phyloP scores from a whole-genome alignment of 2,329 filamentous ascomycete genomes.

The Ophioceras dolichostomum region DNA sequence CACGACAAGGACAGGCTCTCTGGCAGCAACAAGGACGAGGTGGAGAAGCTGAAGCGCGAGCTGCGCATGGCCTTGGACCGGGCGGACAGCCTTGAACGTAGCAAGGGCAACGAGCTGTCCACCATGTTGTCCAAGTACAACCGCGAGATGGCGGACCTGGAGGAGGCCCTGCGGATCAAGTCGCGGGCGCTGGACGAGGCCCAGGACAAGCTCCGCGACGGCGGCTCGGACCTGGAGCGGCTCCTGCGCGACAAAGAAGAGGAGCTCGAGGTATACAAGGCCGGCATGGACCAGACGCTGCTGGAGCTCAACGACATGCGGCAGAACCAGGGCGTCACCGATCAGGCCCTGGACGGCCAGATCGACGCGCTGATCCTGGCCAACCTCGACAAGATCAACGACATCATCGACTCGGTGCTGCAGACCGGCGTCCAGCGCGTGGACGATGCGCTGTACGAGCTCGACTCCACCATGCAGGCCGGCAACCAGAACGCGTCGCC shows the following conservation, averaged over 20 bases:
- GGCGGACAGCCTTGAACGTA: conserved; percentile 81
- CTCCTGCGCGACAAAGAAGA: conserved; percentile 89
- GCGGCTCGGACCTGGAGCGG: conserved; percentile 74
- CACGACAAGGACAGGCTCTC: conserved; percentile 84
- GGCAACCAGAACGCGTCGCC: conserved; percentile 97
- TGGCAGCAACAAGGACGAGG: conserved; percentile 80
- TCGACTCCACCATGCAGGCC: conserved; percentile 96
- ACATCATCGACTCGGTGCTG: conserved; percentile 92
- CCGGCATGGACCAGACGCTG: conserved; percentile 91
- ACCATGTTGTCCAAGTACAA: conserved; percentile 94
- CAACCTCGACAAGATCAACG: conserved; percentile 86
- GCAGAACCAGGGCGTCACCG: conserved; percentile 60
- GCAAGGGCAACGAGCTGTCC: conserved; percentile 90
- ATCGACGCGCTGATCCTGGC: conserved; percentile 81
- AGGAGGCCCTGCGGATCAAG: conserved; percentile 84
- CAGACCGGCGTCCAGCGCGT: conserved; percentile 88
- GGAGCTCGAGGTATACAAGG: conserved; percentile 95
- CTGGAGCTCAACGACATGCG: conserved; percentile 85
- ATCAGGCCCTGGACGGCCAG: conserved; percentile 75
- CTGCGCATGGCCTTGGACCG: conserved; percentile 83
- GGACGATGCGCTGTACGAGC: conserved; percentile 91
- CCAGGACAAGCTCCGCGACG: conserved; percentile 64
- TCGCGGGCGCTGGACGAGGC: conserved; percentile 76
- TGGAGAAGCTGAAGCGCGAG: conserved; percentile 91
- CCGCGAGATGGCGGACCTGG: conserved; percentile 90